Percentiles rank a stretch among this genome's conserved stretches.
These are phyloP conservation scores for Dillenia suffruticosa DNA, from an alignment of 164 flowering plant species.

Conservation along the genomic window DNA sequence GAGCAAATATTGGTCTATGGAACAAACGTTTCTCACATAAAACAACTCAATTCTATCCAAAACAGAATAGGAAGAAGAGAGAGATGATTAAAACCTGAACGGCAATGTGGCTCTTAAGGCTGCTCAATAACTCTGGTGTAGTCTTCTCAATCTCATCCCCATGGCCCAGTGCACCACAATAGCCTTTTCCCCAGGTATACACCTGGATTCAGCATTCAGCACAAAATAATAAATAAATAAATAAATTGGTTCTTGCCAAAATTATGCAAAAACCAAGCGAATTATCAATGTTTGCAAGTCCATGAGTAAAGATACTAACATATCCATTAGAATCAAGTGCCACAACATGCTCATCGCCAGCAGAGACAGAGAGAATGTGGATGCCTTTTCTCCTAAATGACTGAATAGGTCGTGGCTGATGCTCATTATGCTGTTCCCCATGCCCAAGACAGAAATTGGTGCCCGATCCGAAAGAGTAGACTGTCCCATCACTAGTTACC, in stretches of 20 bases:
- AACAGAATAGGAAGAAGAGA: too few species aligned
- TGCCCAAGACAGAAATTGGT: constrained; percentile 95
- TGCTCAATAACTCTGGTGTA: constrained; percentile 49
- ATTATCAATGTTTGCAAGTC: background rate
- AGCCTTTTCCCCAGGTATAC: constrained; percentile 98
- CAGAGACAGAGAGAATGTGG: constrained; percentile 75
- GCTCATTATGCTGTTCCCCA: constrained; percentile 83
- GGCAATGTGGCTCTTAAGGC: constrained; percentile 59
- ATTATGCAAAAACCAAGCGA: background rate
- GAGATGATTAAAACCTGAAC: constrained; percentile 53
- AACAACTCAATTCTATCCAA: too few species aligned
- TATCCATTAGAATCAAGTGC: constrained; percentile 93
- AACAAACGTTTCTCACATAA: too few species aligned
- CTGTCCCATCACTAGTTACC: constrained; percentile 60
- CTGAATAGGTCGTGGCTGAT: constrained; percentile 65
- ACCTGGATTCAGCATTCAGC: constrained; percentile 41
- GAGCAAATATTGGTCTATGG: too few species aligned
- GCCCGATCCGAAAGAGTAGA: constrained; percentile 89
- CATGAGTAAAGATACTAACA: constrained; percentile 38
- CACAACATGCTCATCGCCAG: constrained; percentile 95
- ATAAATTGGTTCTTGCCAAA: background rate
- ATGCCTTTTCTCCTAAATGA: constrained; percentile 63
- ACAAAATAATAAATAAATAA: background rate
- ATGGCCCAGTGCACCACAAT: constrained; percentile 93
- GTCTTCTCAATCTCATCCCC: constrained; percentile 95